Conservation (phyloP, 2,329 filamentous ascomycete genomes). For the Dothistroma pini region DNA sequence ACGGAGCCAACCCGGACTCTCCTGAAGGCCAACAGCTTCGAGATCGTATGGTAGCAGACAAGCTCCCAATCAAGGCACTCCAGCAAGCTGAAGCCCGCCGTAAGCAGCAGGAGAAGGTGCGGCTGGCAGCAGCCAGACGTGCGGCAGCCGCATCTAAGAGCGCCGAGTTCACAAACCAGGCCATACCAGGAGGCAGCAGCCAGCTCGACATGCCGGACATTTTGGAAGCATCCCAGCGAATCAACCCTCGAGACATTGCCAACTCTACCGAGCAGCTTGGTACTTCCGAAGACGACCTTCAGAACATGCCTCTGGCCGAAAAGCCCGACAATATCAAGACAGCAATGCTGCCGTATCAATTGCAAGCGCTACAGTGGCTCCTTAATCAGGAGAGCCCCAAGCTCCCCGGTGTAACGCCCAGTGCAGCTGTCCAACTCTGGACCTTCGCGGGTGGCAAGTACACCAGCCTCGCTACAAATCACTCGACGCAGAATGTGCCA, state of each 20-base stretch:
- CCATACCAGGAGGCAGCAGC: constrained; percentile 9
- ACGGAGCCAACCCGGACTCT: constrained; percentile 51
- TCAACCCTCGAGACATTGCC: constrained; percentile 62
- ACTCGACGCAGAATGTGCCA: constrained; percentile 56
- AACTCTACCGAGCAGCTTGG: constrained; percentile 68
- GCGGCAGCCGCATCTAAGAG: constrained; percentile 24
- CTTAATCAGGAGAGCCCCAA: constrained; percentile 67
- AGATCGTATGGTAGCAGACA: constrained; percentile 59
- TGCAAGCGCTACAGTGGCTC: constrained; percentile 79
- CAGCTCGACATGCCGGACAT: constrained; percentile 58
- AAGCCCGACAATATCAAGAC: constrained; percentile 65
- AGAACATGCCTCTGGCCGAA: constrained; percentile 66
- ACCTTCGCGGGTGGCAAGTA: constrained; percentile 52
- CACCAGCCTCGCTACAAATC: constrained; percentile 69
- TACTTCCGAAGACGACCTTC: constrained; percentile 65
- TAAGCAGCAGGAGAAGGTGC: constrained; percentile 23
- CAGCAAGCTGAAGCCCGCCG: constrained; percentile 38
- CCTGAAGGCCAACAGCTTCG: constrained; percentile 52
- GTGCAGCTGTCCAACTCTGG: constrained; percentile 74
- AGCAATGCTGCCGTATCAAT: constrained; percentile 73
- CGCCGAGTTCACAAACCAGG: constrained; percentile 19
- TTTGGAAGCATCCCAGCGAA: constrained; percentile 61
- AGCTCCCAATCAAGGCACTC: constrained; percentile 53
- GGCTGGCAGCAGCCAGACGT: constrained; percentile 27
- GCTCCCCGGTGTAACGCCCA: constrained; percentile 56